These are phyloP conservation scores for Jatropha curcas DNA, from an alignment of 345 rosid genomes.

Conservation along the genomic window DNA sequence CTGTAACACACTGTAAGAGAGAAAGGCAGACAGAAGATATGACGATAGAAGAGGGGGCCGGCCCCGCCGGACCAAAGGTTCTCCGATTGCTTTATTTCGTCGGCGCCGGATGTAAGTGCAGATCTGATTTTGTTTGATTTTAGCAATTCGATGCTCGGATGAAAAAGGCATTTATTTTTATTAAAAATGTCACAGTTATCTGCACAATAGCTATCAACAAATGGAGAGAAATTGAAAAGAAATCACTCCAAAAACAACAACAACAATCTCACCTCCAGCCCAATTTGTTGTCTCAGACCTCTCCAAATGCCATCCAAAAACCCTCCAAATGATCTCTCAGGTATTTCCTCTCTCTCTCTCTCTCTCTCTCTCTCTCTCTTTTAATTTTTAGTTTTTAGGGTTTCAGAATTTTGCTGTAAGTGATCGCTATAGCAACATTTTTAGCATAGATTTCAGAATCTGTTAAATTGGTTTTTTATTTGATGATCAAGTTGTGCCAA, in stretches of 20 bases:
- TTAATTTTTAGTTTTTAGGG: background rate
- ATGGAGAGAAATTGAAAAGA: conserved; percentile 68
- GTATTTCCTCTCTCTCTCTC: background rate
- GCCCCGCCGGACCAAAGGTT: conserved; percentile 65
- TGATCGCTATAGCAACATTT: background rate
- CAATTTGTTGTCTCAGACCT: conserved; percentile 23
- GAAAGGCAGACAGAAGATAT: background rate
- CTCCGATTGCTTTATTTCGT: conserved; percentile 59
- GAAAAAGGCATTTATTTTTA: too few species aligned
- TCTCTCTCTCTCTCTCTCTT: too few species aligned
- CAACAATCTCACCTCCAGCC: conserved; percentile 30
- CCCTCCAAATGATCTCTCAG: conserved; percentile 39
- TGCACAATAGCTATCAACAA: conserved; percentile 60
- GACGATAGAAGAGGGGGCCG: conserved; percentile 52
- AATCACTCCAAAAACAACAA: conserved; percentile 43
- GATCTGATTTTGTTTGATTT: background rate
- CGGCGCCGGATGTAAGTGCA: conserved; percentile 71
- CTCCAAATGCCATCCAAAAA: conserved; percentile 40
- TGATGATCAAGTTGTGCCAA: background rate
- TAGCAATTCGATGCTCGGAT: background rate
- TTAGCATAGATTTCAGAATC: background rate
- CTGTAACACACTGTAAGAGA: too few species aligned
- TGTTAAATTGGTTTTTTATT: background rate
- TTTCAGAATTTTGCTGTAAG: background rate
- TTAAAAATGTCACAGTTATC: conserved; percentile 41